phyloP scores from a whole-genome alignment of 1,284 basidiomycete genomes.

The Marasmius sp. region DNA sequence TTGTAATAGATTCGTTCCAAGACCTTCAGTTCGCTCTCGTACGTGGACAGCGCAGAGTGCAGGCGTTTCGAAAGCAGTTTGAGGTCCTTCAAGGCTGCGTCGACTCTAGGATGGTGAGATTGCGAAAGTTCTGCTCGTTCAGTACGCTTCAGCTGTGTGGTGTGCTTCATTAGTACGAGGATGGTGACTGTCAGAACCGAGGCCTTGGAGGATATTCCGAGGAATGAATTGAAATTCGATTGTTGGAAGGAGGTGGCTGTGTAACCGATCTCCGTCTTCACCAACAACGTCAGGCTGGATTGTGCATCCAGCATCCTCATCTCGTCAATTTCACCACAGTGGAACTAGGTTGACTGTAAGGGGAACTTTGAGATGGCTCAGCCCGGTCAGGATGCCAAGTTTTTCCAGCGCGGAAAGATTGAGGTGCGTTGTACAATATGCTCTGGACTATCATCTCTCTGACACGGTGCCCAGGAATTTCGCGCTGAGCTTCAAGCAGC shows the following conservation, averaged over 20 bases:
- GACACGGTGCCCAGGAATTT: slow-evolving; percentile 59
- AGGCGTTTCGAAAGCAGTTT: slow-evolving; percentile 54
- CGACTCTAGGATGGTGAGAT: slow-evolving; percentile 39
- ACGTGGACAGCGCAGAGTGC: slow-evolving; percentile 39
- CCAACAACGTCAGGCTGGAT: neutral
- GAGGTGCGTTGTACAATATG: slow-evolving; percentile 55
- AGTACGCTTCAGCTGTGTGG: neutral
- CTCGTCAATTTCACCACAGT: neutral
- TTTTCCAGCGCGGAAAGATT: slow-evolving; percentile 89
- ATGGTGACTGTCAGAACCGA: too few relatives aligned
- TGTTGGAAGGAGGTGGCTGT: neutral
- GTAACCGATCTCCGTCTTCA: neutral
- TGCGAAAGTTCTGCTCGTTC: neutral
- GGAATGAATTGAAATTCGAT: neutral
- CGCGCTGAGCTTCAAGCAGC: slow-evolving; percentile 87
- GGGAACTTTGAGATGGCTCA: slow-evolving; percentile 46
- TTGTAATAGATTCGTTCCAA: slow-evolving; percentile 76
- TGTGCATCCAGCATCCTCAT: too few relatives aligned
- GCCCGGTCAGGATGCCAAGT: slow-evolving; percentile 83
- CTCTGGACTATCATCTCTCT: slow-evolving; percentile 11
- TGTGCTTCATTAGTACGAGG: neutral
- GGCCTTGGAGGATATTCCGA: neutral
- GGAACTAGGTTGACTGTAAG: neutral
- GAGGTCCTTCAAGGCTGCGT: slow-evolving; percentile 59
- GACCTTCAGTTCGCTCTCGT: slow-evolving; percentile 56